A percentile compares a stretch with the other conserved stretches of the same genome.
Evolutionary conservation across 2,329 filamentous ascomycete species (phyloP).

Genomic region (Didymosphaeria variabile): DNA sequence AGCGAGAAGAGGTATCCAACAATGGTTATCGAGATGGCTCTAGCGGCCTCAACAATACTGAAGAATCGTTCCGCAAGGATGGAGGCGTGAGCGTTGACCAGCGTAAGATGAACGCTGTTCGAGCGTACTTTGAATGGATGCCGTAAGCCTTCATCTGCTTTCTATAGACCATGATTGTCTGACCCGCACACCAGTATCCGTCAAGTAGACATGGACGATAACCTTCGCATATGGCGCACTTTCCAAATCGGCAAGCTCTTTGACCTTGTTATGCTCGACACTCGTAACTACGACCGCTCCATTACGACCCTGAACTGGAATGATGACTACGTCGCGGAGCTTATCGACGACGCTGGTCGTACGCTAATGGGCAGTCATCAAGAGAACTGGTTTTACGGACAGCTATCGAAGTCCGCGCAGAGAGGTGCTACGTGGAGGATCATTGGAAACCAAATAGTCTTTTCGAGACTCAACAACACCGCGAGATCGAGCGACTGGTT

Average conservation of each 20-base stretch:
- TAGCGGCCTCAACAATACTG: slow-evolving; percentile 70
- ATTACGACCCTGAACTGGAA: slow-evolving; percentile 59
- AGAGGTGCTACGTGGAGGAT: slow-evolving; percentile 74
- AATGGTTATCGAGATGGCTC: slow-evolving; percentile 72
- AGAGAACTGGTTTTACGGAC: slow-evolving; percentile 68
- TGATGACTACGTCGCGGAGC: slow-evolving; percentile 65
- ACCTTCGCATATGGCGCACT: slow-evolving; percentile 53
- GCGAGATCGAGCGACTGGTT: slow-evolving; percentile 28
- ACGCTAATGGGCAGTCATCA: slow-evolving; percentile 75
- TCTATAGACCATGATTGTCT: slow-evolving; percentile 52
- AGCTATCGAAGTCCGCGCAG: slow-evolving; percentile 63
- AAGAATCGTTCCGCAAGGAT: slow-evolving; percentile 69
- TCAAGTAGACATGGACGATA: slow-evolving; percentile 51
- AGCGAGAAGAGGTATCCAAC: slow-evolving; percentile 64
- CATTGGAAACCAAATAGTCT: slow-evolving; percentile 71
- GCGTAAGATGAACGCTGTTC: slow-evolving; percentile 76
- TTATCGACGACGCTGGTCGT: slow-evolving; percentile 71
- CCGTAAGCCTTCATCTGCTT: slow-evolving; percentile 20
- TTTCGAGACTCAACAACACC: slow-evolving; percentile 39
- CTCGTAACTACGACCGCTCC: slow-evolving; percentile 50
- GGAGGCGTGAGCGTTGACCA: slow-evolving; percentile 72
- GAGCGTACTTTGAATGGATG: slow-evolving; percentile 69
- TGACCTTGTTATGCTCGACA: slow-evolving; percentile 55
- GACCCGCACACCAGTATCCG: slow-evolving; percentile 53
- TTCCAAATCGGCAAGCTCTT: slow-evolving; percentile 53